A percentile compares a stretch with the other conserved stretches of the same genome.
phyloP scores from a whole-genome alignment of 768 basidiomycete species.

The Filobasidium floriforme region DNA sequence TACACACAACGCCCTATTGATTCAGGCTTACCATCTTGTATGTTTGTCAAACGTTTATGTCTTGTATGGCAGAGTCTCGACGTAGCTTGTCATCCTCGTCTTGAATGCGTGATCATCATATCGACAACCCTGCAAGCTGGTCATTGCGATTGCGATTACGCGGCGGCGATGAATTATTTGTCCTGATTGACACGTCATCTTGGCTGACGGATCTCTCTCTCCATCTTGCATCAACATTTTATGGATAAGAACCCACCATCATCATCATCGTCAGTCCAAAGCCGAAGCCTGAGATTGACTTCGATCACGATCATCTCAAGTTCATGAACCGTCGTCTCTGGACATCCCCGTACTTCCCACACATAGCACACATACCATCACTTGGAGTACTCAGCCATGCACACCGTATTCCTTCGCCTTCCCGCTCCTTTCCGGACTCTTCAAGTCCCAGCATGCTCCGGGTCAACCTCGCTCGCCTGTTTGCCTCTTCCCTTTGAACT shows the following conservation, averaged over 20 bases:
- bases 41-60: background rate
- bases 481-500: slow-evolving; percentile 19
- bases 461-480: slow-evolving; percentile 25
- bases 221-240: no score
- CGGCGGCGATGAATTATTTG: background rate
- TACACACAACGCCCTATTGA: no score
- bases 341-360: background rate
- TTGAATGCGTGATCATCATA: no score
- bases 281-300: no score
- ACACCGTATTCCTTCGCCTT: slow-evolving; percentile 36
- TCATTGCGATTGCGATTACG: background rate
- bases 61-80: no score
- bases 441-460: slow-evolving; percentile 21
- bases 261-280: background rate
- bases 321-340: no score
- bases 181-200: background rate
- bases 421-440: slow-evolving; percentile 31
- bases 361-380: background rate
- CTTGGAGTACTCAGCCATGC: slow-evolving; percentile 6
- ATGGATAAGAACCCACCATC: background rate
- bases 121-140: no score
- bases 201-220: no score
- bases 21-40: slow-evolving; percentile 17
- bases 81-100: no score
- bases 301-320: background rate